Percentiles rank a stretch among this genome's conserved stretches.
Evolutionary conservation across 2,329 filamentous ascomycete genomes (phyloP).

Genomic region (Piedraia hortae): DNA sequence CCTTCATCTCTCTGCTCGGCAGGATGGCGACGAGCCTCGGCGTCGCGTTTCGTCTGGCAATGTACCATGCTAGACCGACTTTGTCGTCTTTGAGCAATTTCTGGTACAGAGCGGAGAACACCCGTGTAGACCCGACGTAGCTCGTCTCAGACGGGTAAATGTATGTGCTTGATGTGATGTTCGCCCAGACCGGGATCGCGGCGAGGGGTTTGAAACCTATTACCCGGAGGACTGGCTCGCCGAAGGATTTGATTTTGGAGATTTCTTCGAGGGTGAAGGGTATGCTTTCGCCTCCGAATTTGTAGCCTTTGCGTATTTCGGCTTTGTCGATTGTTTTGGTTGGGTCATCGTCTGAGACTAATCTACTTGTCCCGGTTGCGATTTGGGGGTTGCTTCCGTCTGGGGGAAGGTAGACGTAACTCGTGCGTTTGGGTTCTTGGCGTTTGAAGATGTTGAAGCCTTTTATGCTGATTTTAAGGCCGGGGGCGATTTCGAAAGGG

Average conservation of each 20-base stretch:
- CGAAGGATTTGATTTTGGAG: conserved; percentile 49
- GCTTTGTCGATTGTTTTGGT: conserved; percentile 47
- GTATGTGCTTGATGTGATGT: conserved; percentile 62
- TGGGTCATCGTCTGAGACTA: conserved; percentile 53
- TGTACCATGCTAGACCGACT: conserved; percentile 70
- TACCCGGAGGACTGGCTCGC: conserved; percentile 56
- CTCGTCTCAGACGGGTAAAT: conserved; percentile 83
- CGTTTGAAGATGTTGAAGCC: conserved; percentile 74
- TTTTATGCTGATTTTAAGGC: conserved; percentile 66
- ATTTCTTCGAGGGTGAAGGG: conserved; percentile 68
- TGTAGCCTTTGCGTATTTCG: conserved; percentile 79
- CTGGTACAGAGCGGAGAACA: conserved; percentile 73
- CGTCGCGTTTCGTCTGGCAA: conserved; percentile 52
- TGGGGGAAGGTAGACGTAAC: conserved; percentile 47
- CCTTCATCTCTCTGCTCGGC: conserved; percentile 41
- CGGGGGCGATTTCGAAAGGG: conserved; percentile 66
- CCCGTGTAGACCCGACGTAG: conserved; percentile 69
- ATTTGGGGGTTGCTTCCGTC: conserved; percentile 68
- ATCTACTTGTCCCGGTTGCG: conserved; percentile 42
- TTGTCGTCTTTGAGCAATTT: conserved; percentile 59
- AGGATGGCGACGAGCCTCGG: conserved; percentile 60
- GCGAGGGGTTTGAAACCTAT: conserved; percentile 76
- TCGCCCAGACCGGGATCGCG: conserved; percentile 55
- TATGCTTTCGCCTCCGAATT: conserved; percentile 77
- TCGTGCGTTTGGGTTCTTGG: conserved; percentile 54